Base-by-base conservation (phyloP, 2,329 filamentous ascomycete genomes). In the Pochonia chlamydosporia region DNA sequence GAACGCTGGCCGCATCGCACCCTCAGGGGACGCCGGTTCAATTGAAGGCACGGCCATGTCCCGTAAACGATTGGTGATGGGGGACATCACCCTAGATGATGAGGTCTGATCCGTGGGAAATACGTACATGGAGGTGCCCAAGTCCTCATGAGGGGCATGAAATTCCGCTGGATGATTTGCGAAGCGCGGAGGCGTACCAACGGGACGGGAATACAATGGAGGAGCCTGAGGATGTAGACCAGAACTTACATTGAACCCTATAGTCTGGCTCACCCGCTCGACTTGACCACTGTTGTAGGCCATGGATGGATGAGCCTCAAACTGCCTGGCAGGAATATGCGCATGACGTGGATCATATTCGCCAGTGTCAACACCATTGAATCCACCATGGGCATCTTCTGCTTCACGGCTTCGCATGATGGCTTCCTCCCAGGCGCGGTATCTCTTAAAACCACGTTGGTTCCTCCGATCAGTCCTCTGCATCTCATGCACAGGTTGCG, bases 11-110 rank as follows among this genome's bases (percentile, higher is more conserved):
- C 56, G 59, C 57, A 62, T 62, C 13, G 14, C 20, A 18, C 56
- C 44, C 21, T 61, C 54, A 5, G 70, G 70, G 28, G 71, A 73
- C 6, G 44, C 54, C 18, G 68, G 66, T 52, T 76, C 74, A 53
- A 75, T 69, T 6, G 73, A 77, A 8, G 57, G 70, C 13, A 76
- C 64, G 49, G 74, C 58, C 54, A 70, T 63, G 33, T 77, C 73
- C 53, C 69, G 66, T 11, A 64, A 46, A 13, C 50, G 53, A 45
- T 49, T 43, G 6, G 47, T 48, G 13, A 47, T 21, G 13, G 55
- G 24, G 61, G 59, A 43, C 24, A 33, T 21, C 21, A 31, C 21
- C 39, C 42, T 40, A 4, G 40, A 42, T n/a, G 45, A 44, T 37
- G 54, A 52, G 18, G 53, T 49, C 39, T 52, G 47, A 43, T 46